These are phyloP conservation scores for Trifolium repens DNA, from an alignment of 306 rosid species.

Conservation along the genomic window DNA sequence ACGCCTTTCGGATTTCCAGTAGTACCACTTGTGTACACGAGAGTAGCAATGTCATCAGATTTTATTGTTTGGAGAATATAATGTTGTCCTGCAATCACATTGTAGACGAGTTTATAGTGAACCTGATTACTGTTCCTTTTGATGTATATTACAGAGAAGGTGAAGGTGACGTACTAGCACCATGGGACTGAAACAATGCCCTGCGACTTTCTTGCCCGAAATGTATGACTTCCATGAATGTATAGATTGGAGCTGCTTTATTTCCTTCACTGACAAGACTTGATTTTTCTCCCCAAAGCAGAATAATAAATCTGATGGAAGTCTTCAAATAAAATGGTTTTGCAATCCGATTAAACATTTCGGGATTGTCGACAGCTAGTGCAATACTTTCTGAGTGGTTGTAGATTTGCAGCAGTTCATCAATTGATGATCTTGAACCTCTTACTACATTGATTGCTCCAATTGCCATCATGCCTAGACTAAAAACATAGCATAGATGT, in stretches of 20 bases:
- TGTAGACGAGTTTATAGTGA: conserved; percentile 39
- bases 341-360: conserved; percentile 73
- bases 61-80: conserved; percentile 67
- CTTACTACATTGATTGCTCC: conserved; percentile 95
- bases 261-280: conserved; percentile 49
- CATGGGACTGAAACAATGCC: conserved; percentile 51
- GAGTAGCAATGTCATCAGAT: conserved; percentile 83
- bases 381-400: conserved; percentile 92
- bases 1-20: conserved; percentile 96
- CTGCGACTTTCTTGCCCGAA: conserved; percentile 71
- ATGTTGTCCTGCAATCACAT: conserved; percentile 57
- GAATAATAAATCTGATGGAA: conserved; percentile 69
- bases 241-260: conserved; percentile 59
- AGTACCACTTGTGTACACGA: conserved; percentile 93
- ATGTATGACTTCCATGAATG: conserved; percentile 63
- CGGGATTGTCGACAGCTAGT: conserved; percentile 82
- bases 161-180: conserved; percentile 58
- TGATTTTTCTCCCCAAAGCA: conserved; percentile 96
- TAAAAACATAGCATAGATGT: conserved; percentile 42
- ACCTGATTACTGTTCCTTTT: conserved; percentile 17
- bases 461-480: conserved; percentile 87
- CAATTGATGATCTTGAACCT: conserved; percentile 90
- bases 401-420: conserved; percentile 83
- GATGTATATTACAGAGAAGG: conserved; percentile 1
- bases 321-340: conserved; percentile 62